phyloP scores from a whole-genome alignment of 1,284 basidiomycete genomes.

The Thelephora terrestris region DNA sequence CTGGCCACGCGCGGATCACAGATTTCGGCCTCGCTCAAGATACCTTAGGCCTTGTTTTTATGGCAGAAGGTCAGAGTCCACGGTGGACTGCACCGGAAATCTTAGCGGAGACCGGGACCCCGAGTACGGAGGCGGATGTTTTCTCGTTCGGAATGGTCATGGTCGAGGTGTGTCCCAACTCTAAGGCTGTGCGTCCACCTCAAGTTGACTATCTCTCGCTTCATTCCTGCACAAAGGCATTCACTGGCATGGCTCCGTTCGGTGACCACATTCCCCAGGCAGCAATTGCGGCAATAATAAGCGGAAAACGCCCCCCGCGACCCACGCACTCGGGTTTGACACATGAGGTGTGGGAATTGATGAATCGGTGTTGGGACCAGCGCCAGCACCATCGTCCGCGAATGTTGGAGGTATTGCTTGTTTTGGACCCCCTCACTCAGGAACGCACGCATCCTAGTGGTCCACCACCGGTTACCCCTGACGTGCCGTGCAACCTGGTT shows the following conservation, averaged over 20 bases:
- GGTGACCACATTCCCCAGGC: neutral
- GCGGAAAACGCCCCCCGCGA: neutral
- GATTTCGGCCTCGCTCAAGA: neutral
- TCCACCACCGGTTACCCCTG: neutral
- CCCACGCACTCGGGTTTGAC: neutral
- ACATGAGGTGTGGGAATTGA: neutral
- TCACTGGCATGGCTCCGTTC: neutral
- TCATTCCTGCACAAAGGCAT: neutral
- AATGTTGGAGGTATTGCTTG: neutral
- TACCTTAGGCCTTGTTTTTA: too few species aligned
- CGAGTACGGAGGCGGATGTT: neutral
- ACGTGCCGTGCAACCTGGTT: neutral
- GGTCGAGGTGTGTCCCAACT: neutral
- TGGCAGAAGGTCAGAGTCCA: too few species aligned
- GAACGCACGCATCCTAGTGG: neutral
- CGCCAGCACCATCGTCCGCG: neutral
- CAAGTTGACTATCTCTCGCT: neutral
- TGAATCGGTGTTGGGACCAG: neutral
- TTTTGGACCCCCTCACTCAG: neutral
- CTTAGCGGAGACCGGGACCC: neutral
- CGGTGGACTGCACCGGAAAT: neutral
- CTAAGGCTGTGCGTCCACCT: neutral
- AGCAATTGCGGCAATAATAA: neutral
- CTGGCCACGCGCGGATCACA: neutral
- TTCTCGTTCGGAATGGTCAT: slow-evolving; percentile 1